These are phyloP conservation scores for Ceratocystis lukuohia DNA, from an alignment of 2,329 filamentous ascomycete genomes.

Conservation along the genomic window DNA sequence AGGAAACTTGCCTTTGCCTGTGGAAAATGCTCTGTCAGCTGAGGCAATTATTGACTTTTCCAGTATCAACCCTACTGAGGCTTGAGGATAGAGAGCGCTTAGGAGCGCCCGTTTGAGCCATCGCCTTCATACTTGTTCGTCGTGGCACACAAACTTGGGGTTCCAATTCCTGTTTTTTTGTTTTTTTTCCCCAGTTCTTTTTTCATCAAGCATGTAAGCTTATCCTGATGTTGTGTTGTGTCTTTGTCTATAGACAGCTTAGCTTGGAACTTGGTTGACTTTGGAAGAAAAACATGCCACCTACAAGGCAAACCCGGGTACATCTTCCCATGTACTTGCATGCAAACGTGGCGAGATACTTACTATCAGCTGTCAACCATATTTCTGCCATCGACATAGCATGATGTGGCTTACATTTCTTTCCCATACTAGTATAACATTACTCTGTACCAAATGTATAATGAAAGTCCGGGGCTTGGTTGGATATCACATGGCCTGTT, in stretches of 20 bases:
- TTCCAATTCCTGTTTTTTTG: not conserved
- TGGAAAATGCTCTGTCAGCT: conserved; percentile 31
- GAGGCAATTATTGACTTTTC: conserved; percentile 28
- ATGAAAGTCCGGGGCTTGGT: not conserved
- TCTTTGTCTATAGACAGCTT: not conserved
- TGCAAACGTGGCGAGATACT: not conserved
- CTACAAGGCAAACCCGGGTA: not conserved
- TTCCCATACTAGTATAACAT: not conserved
- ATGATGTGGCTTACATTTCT: not conserved
- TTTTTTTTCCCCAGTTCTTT: not conserved
- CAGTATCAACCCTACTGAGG: conserved; percentile 11
- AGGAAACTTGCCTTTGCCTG: conserved; percentile 52
- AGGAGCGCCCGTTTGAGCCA: not conserved
- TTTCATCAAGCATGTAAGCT: not conserved
- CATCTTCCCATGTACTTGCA: not conserved
- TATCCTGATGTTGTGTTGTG: not conserved
- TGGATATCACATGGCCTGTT: not conserved
- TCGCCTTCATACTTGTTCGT: not conserved
- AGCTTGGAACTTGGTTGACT: not conserved
- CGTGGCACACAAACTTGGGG: not conserved
- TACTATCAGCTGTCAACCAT: not conserved
- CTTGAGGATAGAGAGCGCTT: not conserved
- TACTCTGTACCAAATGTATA: not conserved
- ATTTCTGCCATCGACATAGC: not conserved
- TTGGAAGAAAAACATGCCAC: not conserved